Conservation (phyloP, 2,329 filamentous ascomycete species). For the Graphilbum sp. region DNA sequence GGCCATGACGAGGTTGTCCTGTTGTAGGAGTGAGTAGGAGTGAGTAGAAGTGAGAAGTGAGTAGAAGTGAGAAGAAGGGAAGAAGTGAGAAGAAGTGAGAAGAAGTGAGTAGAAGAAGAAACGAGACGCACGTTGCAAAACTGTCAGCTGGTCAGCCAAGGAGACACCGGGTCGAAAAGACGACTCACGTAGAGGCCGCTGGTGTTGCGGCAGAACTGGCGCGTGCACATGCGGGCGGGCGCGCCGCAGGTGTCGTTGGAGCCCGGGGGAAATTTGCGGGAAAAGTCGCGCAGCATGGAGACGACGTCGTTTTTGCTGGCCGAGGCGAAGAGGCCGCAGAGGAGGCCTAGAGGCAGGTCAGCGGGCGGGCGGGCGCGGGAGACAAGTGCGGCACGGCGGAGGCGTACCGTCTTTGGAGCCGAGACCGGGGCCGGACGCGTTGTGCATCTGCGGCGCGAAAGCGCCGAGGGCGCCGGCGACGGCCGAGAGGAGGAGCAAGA, state of each 20-base stretch:
- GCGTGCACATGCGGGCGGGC: background rate
- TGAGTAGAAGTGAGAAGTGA: background rate
- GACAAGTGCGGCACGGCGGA: background rate
- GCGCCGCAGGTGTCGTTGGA: conserved; percentile 1
- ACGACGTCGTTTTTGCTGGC: conserved; percentile 4
- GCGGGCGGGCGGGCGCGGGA: background rate
- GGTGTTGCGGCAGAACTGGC: conserved; percentile 3
- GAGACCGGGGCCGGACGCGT: too few relatives aligned
- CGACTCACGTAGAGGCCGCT: conserved; percentile 4
- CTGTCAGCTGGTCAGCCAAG: too few relatives aligned
- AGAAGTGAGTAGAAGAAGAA: too few relatives aligned
- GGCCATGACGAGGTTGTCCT: background rate
- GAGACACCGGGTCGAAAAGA: too few relatives aligned
- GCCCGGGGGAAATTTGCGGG: background rate
- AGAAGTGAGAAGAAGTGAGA: too few relatives aligned
- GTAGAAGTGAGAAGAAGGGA: too few relatives aligned
- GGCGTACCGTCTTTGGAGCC: too few relatives aligned
- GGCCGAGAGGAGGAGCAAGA: too few relatives aligned
- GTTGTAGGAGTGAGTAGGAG: background rate
- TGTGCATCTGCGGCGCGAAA: too few relatives aligned
- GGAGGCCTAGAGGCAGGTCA: background rate
- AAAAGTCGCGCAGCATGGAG: conserved; percentile 1
- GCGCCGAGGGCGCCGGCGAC: too few relatives aligned
- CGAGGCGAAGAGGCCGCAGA: conserved; percentile 1
- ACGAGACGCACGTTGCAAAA: conserved; percentile 1